A percentile compares a stretch with the other conserved stretches of the same genome.
Conservation (phyloP, 192 early-diverging fungal species). For the Gigaspora rosea region DNA sequence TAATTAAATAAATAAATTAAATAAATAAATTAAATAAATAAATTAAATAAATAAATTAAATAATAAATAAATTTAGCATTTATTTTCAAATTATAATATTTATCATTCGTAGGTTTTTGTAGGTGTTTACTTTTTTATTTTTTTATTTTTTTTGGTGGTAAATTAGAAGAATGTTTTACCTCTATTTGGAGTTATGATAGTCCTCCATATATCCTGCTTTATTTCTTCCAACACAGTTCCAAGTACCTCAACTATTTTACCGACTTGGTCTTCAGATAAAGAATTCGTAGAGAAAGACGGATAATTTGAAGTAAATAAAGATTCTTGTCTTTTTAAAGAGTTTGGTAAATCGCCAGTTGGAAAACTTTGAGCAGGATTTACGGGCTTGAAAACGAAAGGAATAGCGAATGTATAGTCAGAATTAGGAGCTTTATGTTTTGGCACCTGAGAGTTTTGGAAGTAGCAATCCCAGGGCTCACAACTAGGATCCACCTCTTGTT, state of each 20-base stretch:
- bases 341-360: not conserved
- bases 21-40: too few species aligned
- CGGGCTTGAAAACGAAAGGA: constrained; percentile 9
- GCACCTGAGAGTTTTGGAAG: not conserved
- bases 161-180: not conserved
- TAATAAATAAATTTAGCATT: too few species aligned
- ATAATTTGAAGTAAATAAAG: not conserved
- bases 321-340: not conserved
- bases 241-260: constrained; percentile 18
- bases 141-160: too few species aligned
- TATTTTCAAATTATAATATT: too few species aligned
- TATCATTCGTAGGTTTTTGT: too few species aligned
- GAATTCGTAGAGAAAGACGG: not conserved
- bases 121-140: too few species aligned
- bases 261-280: constrained; percentile 26
- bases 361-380: not conserved
- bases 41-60: too few species aligned
- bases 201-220: constrained; percentile 15
- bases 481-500: constrained; percentile 18
- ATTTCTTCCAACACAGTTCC: constrained; percentile 22
- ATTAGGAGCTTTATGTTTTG: constrained; percentile 2
- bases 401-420: not conserved
- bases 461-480: not conserved
- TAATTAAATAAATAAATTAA: too few species aligned
- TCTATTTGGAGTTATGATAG: not conserved